Percentiles rank a stretch among this genome's conserved stretches.
Evolutionary conservation across 2,329 filamentous ascomycete species (phyloP).

Genomic region (Calycina herbarum): DNA sequence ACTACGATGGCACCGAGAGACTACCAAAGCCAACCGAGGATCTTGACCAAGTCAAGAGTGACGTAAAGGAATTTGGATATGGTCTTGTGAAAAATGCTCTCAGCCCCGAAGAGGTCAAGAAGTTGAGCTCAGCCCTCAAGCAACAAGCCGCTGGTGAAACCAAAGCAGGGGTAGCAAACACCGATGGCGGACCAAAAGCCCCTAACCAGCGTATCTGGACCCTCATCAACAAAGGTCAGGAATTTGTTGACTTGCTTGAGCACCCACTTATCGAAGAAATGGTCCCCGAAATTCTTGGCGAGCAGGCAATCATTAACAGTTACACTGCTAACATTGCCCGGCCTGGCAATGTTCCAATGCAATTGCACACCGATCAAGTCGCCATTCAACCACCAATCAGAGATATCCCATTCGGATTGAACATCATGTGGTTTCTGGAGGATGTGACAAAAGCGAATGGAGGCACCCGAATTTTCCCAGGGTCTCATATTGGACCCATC

Average conservation of each 20-base stretch:
- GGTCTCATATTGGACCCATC: neutral
- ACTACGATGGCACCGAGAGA: conserved; percentile 1
- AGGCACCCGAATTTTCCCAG: neutral
- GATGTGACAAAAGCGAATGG: conserved; percentile 1
- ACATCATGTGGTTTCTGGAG: conserved; percentile 5
- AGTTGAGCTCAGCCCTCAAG: neutral
- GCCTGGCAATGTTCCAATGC: conserved; percentile 8
- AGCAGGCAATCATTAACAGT: conserved; percentile 6
- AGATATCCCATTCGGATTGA: neutral
- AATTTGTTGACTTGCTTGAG: conserved; percentile 1
- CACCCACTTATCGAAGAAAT: conserved; percentile 3
- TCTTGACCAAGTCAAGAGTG: conserved; percentile 2
- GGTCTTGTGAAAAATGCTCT: conserved; percentile 2
- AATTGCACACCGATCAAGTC: conserved; percentile 7
- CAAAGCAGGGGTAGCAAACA: neutral
- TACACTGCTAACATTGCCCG: conserved; percentile 6
- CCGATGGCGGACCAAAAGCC: conserved; percentile 4
- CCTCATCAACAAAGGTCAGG: neutral
- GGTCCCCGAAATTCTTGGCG: neutral
- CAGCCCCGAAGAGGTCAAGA: neutral
- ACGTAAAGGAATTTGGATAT: neutral
- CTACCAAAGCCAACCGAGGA: conserved; percentile 5
- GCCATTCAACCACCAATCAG: conserved; percentile 1
- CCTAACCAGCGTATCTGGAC: conserved; percentile 7
- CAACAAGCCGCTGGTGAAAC: conserved; percentile 4